phyloP scores from a whole-genome alignment of 495 filamentous ascomycete species.

The Neurospora pannonica region DNA sequence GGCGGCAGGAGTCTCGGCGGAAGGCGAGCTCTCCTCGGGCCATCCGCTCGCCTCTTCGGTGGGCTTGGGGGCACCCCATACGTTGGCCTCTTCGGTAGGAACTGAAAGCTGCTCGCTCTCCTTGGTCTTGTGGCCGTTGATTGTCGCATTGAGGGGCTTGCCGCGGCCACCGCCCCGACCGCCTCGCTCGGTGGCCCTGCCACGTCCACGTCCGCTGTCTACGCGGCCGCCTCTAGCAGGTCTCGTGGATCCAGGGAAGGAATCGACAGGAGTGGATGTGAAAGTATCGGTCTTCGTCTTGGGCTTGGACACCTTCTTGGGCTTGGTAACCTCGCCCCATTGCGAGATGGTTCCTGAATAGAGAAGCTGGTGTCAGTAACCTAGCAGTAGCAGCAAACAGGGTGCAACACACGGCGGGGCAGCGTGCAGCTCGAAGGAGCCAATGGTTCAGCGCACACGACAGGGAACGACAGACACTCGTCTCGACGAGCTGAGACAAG shows the following conservation, averaged over 20 bases:
- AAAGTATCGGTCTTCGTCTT: slow-evolving; percentile 67
- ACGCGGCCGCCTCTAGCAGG: slow-evolving; percentile 54
- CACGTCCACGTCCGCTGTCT: slow-evolving; percentile 59
- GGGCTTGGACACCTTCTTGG: slow-evolving; percentile 70
- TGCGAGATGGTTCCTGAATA: slow-evolving; percentile 71
- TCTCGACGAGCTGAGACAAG: not conserved
- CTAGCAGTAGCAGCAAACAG: slow-evolving; percentile 6
- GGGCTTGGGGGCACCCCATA: slow-evolving; percentile 28
- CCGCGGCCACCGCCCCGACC: slow-evolving; percentile 56
- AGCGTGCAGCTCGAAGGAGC: not conserved
- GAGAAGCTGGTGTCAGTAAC: slow-evolving; percentile 15
- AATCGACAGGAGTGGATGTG: slow-evolving; percentile 42
- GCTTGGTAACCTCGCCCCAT: slow-evolving; percentile 95
- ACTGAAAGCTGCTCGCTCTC: slow-evolving; percentile 39
- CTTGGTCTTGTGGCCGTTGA: slow-evolving; percentile 39
- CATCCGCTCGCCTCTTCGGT: slow-evolving; percentile 22
- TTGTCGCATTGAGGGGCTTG: slow-evolving; percentile 40
- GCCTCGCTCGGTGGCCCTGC: slow-evolving; percentile 60
- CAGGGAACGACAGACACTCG: not conserved
- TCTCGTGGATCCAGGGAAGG: slow-evolving; percentile 29
- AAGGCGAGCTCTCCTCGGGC: slow-evolving; percentile 9
- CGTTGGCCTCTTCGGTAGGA: slow-evolving; percentile 37
- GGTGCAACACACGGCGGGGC: not conserved
- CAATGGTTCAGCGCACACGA: not conserved
- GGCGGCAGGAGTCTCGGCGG: slow-evolving; percentile 5